Evolutionary conservation across 2,329 filamentous ascomycete species (phyloP).

Genomic region (Leptographium lundbergii): DNA sequence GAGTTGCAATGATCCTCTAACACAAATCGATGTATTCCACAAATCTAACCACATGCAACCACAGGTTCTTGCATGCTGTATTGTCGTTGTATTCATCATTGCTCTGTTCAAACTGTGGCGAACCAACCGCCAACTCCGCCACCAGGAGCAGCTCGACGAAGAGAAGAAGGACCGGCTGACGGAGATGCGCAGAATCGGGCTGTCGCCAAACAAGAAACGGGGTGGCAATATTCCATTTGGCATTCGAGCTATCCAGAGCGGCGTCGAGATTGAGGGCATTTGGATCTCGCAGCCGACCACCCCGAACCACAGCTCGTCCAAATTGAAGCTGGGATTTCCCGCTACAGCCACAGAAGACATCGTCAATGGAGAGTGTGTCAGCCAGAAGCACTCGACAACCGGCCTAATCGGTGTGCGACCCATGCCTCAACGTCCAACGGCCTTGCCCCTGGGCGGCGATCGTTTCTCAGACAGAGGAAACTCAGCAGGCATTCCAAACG

Average conservation of each 20-base stretch:
- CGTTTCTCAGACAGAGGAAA: not conserved
- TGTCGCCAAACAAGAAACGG: constrained; percentile 25
- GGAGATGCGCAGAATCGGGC: constrained; percentile 43
- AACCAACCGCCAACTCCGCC: constrained; percentile 41
- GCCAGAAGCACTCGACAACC: not conserved
- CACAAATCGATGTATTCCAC: not conserved
- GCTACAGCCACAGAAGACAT: not conserved
- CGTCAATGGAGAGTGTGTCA: not conserved
- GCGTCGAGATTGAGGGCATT: constrained; percentile 74
- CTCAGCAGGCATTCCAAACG: not conserved
- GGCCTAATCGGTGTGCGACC: not conserved
- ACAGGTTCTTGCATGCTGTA: constrained; percentile 60
- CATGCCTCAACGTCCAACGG: not conserved
- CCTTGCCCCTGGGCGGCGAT: not conserved
- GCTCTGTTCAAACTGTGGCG: constrained; percentile 57
- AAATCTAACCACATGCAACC: not conserved
- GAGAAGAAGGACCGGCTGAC: constrained; percentile 43
- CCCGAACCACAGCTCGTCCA: constrained; percentile 16
- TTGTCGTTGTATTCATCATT: constrained; percentile 54
- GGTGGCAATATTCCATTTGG: constrained; percentile 67
- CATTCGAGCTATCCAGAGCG: constrained; percentile 70
- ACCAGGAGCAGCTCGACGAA: constrained; percentile 51
- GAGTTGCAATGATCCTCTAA: constrained; percentile 24
- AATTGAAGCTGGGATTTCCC: constrained; percentile 8
- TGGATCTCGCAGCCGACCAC: constrained; percentile 50